Percentiles rank a stretch among this genome's conserved stretches.
phyloP scores from a whole-genome alignment of 1,139 yeast species.

The Geotrichum restrictum region DNA sequence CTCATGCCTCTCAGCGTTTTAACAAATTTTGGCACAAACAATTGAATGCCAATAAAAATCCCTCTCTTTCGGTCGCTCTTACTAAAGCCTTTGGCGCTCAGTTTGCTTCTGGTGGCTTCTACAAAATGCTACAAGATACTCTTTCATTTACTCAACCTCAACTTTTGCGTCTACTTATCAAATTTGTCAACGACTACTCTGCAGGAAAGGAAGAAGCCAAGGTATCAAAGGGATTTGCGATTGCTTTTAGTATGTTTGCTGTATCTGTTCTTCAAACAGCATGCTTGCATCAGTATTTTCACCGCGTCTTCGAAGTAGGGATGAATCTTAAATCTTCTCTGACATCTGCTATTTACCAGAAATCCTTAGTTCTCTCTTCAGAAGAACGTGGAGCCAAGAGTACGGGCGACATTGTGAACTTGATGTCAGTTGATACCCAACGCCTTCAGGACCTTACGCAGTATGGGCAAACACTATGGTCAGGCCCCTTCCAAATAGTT shows the following conservation, averaged over 20 bases:
- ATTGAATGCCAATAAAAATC: constrained; percentile 45
- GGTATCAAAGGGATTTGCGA: constrained; percentile 74
- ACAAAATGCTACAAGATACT: constrained; percentile 72
- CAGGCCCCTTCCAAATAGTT: constrained; percentile 57
- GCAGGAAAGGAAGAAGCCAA: constrained; percentile 36
- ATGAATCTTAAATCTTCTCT: constrained; percentile 82
- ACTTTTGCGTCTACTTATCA: constrained; percentile 66
- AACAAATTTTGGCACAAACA: constrained; percentile 58
- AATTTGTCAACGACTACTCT: constrained; percentile 74
- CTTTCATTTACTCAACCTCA: constrained; percentile 90
- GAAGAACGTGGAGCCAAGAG: constrained; percentile 70
- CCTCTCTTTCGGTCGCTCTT: constrained; percentile 66
- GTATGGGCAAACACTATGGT: constrained; percentile 50
- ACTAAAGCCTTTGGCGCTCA: constrained; percentile 65
- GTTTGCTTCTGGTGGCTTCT: constrained; percentile 68
- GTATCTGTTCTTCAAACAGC: constrained; percentile 82
- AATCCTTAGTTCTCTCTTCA: constrained; percentile 73
- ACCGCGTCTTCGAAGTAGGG: constrained; percentile 82
- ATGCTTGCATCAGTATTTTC: constrained; percentile 87
- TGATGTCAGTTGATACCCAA: constrained; percentile 59
- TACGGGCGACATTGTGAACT: constrained; percentile 91
- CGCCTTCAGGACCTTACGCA: constrained; percentile 51
- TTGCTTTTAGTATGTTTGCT: constrained; percentile 77
- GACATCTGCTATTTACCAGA: constrained; percentile 70
- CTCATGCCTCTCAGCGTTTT: constrained; percentile 36